Conservation (phyloP, 495 filamentous ascomycete genomes). For the Extremus antarcticus region DNA sequence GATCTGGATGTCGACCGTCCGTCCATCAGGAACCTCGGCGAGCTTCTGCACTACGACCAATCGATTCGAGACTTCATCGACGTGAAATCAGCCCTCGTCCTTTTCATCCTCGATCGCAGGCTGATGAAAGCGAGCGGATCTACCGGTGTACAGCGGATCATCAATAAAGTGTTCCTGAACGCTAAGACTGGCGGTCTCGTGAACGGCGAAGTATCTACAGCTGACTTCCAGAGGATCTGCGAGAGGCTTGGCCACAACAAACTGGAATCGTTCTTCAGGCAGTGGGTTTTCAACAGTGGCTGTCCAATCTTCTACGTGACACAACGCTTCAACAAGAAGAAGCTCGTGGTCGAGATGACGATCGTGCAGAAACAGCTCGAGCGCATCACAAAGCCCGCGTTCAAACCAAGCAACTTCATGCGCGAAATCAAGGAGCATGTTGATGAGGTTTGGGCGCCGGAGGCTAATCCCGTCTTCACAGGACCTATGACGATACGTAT, state of each 20-base stretch:
- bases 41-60: slow-evolving; percentile 64
- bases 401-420: slow-evolving; percentile 61
- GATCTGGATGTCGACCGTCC: slow-evolving; percentile 74
- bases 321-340: slow-evolving; percentile 95
- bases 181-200: slow-evolving; percentile 66
- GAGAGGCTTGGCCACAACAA: slow-evolving; percentile 80
- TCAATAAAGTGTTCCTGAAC: slow-evolving; percentile 67
- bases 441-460: slow-evolving; percentile 55
- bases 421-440: slow-evolving; percentile 71
- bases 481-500: slow-evolving; percentile 96
- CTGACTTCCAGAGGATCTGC: slow-evolving; percentile 64
- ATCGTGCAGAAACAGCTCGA: slow-evolving; percentile 70
- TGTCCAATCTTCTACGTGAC: slow-evolving; percentile 76
- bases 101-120: slow-evolving; percentile 86
- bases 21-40: slow-evolving; percentile 69
- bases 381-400: slow-evolving; percentile 37
- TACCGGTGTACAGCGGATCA: slow-evolving; percentile 71
- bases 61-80: slow-evolving; percentile 80
- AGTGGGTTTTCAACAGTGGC: slow-evolving; percentile 82
- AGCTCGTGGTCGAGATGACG: slow-evolving; percentile 84
- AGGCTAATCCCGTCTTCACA: slow-evolving; percentile 68
- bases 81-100: slow-evolving; percentile 80
- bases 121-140: slow-evolving; percentile 78
- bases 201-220: slow-evolving; percentile 62
- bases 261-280: slow-evolving; percentile 77